Conservation (phyloP, 1,284 basidiomycete genomes). For the Austropuccinia psidii region DNA sequence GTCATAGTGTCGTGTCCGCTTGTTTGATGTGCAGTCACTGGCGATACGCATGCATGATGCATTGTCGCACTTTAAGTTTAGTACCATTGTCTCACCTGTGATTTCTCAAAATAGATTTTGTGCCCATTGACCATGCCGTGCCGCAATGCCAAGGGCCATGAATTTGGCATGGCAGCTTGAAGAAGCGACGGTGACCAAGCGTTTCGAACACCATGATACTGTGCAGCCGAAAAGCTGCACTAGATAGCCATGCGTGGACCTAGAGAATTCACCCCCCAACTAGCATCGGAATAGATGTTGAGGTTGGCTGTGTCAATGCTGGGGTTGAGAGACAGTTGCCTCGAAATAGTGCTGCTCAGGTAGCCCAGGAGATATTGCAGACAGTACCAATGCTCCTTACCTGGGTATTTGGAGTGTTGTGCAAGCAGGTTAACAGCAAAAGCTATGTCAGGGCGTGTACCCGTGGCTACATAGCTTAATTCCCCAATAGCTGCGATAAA, state of each 20-base stretch:
- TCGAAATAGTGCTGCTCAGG: no score
- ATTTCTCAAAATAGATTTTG: conserved; percentile 3
- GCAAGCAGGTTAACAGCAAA: neutral
- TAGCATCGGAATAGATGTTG: no score
- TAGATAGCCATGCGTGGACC: neutral
- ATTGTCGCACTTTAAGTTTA: neutral
- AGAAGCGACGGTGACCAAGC: neutral
- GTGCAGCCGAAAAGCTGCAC: no score
- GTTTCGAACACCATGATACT: neutral
- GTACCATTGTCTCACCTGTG: neutral
- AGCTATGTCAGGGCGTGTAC: neutral
- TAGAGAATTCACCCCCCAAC: neutral
- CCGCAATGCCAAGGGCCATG: neutral
- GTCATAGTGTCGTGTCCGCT: neutral
- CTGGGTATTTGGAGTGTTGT: neutral
- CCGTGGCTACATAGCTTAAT: neutral
- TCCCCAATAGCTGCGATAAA: neutral
- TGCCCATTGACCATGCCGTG: neutral
- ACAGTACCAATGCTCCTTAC: neutral
- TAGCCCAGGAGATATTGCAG: neutral
- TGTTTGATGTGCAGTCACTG: conserved; percentile 11
- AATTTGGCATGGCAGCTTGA: conserved; percentile 5
- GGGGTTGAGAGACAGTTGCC: no score
- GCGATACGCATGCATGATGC: neutral
- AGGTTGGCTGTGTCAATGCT: no score